phyloP scores from a whole-genome alignment of 345 rosid species.

The Balakata baccata region DNA sequence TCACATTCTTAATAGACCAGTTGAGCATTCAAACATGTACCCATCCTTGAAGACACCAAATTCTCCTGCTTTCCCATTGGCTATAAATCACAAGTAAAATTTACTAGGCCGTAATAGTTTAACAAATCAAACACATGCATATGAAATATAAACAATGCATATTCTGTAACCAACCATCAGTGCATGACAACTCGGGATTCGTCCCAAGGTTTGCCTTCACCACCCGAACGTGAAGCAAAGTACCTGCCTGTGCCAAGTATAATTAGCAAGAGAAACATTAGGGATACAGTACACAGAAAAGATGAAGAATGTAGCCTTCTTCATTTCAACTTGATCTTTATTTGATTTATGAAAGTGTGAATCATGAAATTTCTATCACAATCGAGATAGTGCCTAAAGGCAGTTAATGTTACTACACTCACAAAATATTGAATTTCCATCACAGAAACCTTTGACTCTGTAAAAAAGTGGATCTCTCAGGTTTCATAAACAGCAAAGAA shows the following conservation, averaged over 20 bases:
- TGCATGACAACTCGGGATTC: slow-evolving; percentile 72
- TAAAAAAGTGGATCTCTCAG: background rate
- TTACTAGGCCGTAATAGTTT: background rate
- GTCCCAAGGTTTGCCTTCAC: slow-evolving; percentile 73
- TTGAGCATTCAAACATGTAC: slow-evolving; percentile 78
- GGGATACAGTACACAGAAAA: background rate
- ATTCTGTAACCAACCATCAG: slow-evolving; percentile 48
- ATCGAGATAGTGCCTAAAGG: background rate
- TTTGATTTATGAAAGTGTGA: background rate
- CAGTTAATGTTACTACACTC: background rate
- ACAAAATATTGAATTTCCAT: background rate
- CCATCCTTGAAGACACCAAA: slow-evolving; percentile 74
- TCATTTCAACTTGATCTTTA: background rate
- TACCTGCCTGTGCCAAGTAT: slow-evolving; percentile 51
- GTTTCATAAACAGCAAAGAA: background rate
- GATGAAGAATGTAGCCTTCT: background rate
- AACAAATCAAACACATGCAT: background rate
- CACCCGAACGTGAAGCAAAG: slow-evolving; percentile 66
- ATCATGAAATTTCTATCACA: background rate
- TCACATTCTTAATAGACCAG: slow-evolving; percentile 78
- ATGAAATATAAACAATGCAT: slow-evolving; percentile 6
- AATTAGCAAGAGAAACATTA: slow-evolving; percentile 6
- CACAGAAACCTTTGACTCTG: background rate
- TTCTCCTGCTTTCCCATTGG: slow-evolving; percentile 75
- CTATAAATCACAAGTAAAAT: slow-evolving; percentile 30